phyloP scores from a whole-genome alignment of 2,329 filamentous ascomycete species.

The Pseudogymnoascus sp. region DNA sequence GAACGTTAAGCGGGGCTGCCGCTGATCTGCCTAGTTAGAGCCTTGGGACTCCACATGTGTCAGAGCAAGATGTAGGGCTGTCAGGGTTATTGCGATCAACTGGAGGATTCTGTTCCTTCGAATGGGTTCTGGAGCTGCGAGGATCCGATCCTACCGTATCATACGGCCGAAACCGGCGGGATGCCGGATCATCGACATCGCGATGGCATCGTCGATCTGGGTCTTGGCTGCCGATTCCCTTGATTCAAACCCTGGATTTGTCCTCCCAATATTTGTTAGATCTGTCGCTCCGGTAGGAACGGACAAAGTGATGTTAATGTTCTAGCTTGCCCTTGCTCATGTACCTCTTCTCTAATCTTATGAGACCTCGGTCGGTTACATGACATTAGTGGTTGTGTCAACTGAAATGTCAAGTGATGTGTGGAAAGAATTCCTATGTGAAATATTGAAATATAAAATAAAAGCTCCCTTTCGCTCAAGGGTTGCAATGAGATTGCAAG shows the following conservation, averaged over 20 bases:
- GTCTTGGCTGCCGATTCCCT: neutral
- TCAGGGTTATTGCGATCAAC: neutral
- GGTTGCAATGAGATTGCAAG: neutral
- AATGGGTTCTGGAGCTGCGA: neutral
- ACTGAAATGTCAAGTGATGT: neutral
- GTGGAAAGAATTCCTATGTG: neutral
- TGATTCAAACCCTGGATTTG: neutral
- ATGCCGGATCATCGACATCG: neutral
- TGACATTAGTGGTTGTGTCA: neutral
- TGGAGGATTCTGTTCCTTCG: neutral
- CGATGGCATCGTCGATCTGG: neutral
- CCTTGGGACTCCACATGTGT: neutral
- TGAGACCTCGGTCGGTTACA: no score
- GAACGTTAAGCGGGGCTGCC: neutral
- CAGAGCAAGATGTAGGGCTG: neutral
- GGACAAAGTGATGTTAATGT: neutral
- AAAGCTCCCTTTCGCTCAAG: neutral
- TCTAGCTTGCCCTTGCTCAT: neutral
- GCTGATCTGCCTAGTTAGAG: neutral
- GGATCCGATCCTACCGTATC: neutral
- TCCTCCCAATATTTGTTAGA: neutral
- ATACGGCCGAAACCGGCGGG: no score
- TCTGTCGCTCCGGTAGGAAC: neutral
- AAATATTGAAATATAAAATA: neutral
- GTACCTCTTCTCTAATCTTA: no score